Percentiles rank a stretch among this genome's conserved stretches.
Evolutionary conservation across 495 filamentous ascomycete species (phyloP).

Genomic region (Rhizodiscina lignyota): DNA sequence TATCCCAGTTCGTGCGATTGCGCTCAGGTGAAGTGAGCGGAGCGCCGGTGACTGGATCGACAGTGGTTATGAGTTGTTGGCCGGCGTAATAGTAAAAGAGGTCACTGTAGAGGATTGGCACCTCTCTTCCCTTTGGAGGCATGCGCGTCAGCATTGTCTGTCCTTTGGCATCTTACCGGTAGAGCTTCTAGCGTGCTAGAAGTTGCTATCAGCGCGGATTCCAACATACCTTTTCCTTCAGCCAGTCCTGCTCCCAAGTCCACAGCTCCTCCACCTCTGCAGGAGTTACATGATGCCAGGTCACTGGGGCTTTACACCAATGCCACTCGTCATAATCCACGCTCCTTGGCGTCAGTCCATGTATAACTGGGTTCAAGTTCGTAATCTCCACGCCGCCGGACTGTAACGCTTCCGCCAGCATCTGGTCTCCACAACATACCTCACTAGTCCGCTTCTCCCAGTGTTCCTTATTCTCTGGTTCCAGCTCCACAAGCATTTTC

Average conservation of each 20-base stretch:
- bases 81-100: neutral
- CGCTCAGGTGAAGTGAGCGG: no score
- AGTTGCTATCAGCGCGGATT: neutral
- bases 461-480: neutral
- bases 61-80: neutral
- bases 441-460: neutral
- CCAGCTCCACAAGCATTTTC: neutral
- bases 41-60: no score
- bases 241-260: conserved; percentile 25
- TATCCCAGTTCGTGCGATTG: conserved; percentile 21
- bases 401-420: conserved; percentile 40
- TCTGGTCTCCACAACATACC: conserved; percentile 50
- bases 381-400: conserved; percentile 28
- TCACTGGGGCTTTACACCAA: conserved; percentile 44
- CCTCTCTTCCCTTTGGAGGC: no score
- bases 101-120: neutral
- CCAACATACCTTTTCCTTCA: no score
- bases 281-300: conserved; percentile 42
- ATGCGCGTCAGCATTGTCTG: no score
- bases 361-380: conserved; percentile 35
- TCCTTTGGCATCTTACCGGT: neutral
- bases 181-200: neutral
- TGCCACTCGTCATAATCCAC: conserved; percentile 32
- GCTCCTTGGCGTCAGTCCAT: conserved; percentile 34
- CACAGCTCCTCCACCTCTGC: conserved; percentile 34